Base-by-base conservation (phyloP, 1,284 basidiomycete genomes). In the Vanrija sp. region DNA sequence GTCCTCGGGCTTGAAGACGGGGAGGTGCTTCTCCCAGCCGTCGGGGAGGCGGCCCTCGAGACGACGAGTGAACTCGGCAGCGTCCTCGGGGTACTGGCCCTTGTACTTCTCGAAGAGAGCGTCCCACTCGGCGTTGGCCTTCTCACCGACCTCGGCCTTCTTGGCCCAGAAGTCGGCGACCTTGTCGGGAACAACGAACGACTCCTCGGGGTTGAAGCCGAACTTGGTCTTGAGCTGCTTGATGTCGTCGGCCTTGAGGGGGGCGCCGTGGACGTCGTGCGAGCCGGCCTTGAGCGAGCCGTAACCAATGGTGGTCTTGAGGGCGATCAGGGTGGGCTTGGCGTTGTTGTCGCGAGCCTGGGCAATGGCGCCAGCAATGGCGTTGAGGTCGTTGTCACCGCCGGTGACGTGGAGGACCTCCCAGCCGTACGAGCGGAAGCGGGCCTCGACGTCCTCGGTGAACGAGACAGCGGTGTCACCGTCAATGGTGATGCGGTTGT, bases 401-500 rank as follows among this genome's bases (percentile, higher is more conserved):
- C 92, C 80, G 57, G 85, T 80, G 54, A 95, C 89, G 72, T 84
- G 83, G 61, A 94, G 82, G 53, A 95, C 91, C 66, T 96, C 88
- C 94, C 94, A 97, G 60, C 88, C 91, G 78, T 96, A 96, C 16
- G 94, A 74, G 70, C 86, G 80, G 83, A 93, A 96, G 58, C 93
- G 87, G 73, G 86, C 85, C 69, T 84, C 84, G 54, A 96, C 91
- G 72, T 96, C 85, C 78, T 97, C 93, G 55, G 94, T 97, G 82
- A 97, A 97, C 28, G 93, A 88, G 62, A 88, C 84, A 60, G 84
- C 85, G 63, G 92, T 96, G 79, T 92, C 85, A 68, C 93, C 93
- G 77, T 97, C 93, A 69, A 97, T 96, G 65, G 93, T 91, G 77
- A 97, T 96, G 76, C 90, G 86, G 78, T 91, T 91, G 78, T 93